phyloP scores from a whole-genome alignment of 352 stramenopile genomes.

The Lagenidium giganteum region DNA sequence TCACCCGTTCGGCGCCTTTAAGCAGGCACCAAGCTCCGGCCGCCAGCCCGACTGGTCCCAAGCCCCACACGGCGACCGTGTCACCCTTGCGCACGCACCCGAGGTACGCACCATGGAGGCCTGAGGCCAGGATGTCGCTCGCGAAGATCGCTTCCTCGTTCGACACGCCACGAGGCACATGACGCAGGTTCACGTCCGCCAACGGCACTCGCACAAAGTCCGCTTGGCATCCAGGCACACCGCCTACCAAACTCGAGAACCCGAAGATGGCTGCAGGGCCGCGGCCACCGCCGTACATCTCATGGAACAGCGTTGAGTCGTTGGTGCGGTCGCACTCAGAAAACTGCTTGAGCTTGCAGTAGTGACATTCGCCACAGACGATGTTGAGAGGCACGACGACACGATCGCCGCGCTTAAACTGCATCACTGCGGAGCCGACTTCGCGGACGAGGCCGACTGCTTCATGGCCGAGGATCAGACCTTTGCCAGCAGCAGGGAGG shows the following conservation, averaged over 20 bases:
- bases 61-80: slow-evolving; percentile 29
- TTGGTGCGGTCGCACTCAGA: slow-evolving; percentile 36
- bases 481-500: slow-evolving; percentile 27
- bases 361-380: slow-evolving; percentile 31
- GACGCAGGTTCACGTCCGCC: slow-evolving; percentile 31
- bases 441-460: slow-evolving; percentile 28
- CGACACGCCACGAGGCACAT: slow-evolving; percentile 19
- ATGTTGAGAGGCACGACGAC: slow-evolving; percentile 37
- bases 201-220: slow-evolving; percentile 50
- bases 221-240: slow-evolving; percentile 39
- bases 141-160: slow-evolving; percentile 37
- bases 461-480: slow-evolving; percentile 41
- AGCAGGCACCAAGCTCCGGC: slow-evolving; percentile 25
- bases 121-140: slow-evolving; percentile 30
- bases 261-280: slow-evolving; percentile 32
- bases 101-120: slow-evolving; percentile 27
- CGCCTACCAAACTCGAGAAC: slow-evolving; percentile 24
- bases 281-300: slow-evolving; percentile 29
- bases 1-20: slow-evolving; percentile 31
- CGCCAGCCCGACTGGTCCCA: slow-evolving; percentile 28
- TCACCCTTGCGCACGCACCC: slow-evolving; percentile 28
- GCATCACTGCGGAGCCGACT: slow-evolving; percentile 23
- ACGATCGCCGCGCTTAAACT: slow-evolving; percentile 27
- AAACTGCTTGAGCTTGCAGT: slow-evolving; percentile 29
- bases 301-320: slow-evolving; percentile 27